A percentile compares a stretch with the other conserved stretches of the same genome.
These are phyloP conservation scores for Malassezia japonica DNA, from an alignment of 1,284 basidiomycete species.

Conservation along the genomic window DNA sequence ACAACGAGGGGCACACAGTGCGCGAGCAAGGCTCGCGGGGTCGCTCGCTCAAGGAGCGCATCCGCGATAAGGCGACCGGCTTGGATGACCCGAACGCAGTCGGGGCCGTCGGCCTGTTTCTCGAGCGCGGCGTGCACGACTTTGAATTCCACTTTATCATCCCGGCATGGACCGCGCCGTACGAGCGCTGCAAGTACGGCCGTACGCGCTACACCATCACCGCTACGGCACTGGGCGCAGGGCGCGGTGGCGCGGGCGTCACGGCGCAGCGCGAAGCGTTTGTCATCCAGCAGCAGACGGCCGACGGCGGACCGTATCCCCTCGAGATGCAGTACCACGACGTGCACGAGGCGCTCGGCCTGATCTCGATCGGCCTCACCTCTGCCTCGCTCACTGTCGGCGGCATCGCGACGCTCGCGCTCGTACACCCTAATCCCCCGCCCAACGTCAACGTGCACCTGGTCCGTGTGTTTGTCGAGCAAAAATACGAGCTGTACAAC, in stretches of 20 bases:
- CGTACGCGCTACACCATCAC: slow-evolving; percentile 41
- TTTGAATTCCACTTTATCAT: slow-evolving; percentile 47
- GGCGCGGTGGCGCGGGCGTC: slow-evolving; percentile 31
- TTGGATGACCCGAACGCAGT: slow-evolving; percentile 4
- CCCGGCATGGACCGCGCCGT: slow-evolving; percentile 38
- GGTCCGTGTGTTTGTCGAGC: slow-evolving; percentile 40
- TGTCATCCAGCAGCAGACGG: slow-evolving; percentile 36
- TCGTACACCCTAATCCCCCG: slow-evolving; percentile 42
- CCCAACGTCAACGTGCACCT: slow-evolving; percentile 39
- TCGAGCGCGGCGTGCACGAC: slow-evolving; percentile 39
- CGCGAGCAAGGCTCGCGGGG: neutral
- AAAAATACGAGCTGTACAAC: slow-evolving; percentile 43
- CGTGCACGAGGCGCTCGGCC: slow-evolving; percentile 40
- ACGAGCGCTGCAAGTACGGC: slow-evolving; percentile 41
- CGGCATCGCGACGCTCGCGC: slow-evolving; percentile 30
- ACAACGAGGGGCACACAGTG: neutral
- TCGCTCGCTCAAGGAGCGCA: slow-evolving; percentile 17
- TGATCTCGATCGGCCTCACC: slow-evolving; percentile 35
- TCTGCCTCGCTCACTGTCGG: slow-evolving; percentile 43
- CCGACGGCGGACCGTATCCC: slow-evolving; percentile 37
- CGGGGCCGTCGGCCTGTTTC: slow-evolving; percentile 20
- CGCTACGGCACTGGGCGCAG: slow-evolving; percentile 39
- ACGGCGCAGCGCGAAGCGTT: slow-evolving; percentile 39
- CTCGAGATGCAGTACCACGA: slow-evolving; percentile 46
- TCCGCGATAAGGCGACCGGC: slow-evolving; percentile 18